These are phyloP conservation scores for Entomophthora muscae DNA, from an alignment of 371 early-diverging fungal genomes.

Conservation along the genomic window DNA sequence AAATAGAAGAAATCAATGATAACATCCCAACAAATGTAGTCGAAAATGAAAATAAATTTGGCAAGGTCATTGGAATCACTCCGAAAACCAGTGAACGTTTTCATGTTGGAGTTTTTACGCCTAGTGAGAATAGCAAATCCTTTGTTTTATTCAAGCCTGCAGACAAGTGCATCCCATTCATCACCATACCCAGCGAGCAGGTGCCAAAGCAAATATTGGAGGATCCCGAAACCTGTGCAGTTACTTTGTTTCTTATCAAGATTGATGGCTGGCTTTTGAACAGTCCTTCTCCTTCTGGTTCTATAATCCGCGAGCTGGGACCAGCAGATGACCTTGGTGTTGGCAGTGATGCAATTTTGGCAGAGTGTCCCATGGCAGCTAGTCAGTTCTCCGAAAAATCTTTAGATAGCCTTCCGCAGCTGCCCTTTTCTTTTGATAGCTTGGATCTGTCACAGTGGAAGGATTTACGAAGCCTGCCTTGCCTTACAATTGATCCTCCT, in stretches of 20 bases:
- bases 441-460: conserved; percentile 17
- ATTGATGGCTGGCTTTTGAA: conserved; percentile 58
- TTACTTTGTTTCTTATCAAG: conserved; percentile 37
- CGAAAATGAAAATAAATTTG: background rate
- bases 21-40: background rate
- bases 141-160: conserved; percentile 75
- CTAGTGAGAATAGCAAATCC: background rate
- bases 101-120: background rate
- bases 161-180: conserved; percentile 60
- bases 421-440: background rate
- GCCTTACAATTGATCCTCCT: conserved; percentile 98
- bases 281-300: conserved; percentile 52
- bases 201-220: conserved; percentile 47
- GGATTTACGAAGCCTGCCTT: conserved; percentile 64
- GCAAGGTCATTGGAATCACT: background rate
- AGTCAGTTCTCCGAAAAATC: conserved; percentile 29
- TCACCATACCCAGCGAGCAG: conserved; percentile 52
- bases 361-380: conserved; percentile 37
- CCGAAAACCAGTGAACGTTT: background rate
- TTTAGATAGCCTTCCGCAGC: background rate
- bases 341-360: conserved; percentile 51
- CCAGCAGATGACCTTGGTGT: conserved; percentile 39
- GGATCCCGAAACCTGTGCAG: conserved; percentile 28
- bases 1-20: background rate
- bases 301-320: conserved; percentile 39